phyloP scores from a whole-genome alignment of 2,329 filamentous ascomycete genomes.

The Pezicula carpinea region DNA sequence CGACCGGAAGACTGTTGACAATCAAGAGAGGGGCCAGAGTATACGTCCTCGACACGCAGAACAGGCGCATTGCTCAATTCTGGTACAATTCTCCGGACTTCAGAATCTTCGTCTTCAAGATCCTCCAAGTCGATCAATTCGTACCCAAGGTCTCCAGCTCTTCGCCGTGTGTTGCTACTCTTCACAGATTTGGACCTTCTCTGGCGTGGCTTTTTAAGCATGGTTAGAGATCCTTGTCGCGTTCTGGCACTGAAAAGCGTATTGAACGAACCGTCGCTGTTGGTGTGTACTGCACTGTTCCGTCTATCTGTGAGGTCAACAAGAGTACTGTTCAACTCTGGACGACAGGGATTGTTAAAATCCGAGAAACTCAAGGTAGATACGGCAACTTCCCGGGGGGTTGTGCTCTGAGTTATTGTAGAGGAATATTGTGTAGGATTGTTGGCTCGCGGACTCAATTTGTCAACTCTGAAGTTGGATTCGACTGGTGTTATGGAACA shows the following conservation, averaged over 20 bases:
- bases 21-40: background rate
- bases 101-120: constrained; percentile 6
- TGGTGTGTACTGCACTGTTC: too few relatives aligned
- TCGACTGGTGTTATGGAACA: background rate
- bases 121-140: background rate
- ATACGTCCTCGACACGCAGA: constrained; percentile 6
- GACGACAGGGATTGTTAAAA: too few relatives aligned
- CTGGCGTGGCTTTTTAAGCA: too few relatives aligned
- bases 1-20: constrained; percentile 10
- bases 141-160: background rate
- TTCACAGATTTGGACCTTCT: too few relatives aligned
- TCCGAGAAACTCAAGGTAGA: background rate
- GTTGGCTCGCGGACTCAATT: background rate
- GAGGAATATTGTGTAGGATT: background rate
- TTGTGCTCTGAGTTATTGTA: background rate
- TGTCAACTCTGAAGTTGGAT: background rate
- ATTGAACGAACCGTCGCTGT: too few relatives aligned
- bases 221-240: too few relatives aligned
- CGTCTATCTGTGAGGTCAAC: too few relatives aligned
- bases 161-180: background rate
- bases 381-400: background rate
- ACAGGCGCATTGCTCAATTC: background rate
- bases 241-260: too few relatives aligned
- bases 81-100: background rate
- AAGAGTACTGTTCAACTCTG: too few relatives aligned